Base-by-base conservation (phyloP, 106 monocot genomes). In the Platanthera guangdongensis region DNA sequence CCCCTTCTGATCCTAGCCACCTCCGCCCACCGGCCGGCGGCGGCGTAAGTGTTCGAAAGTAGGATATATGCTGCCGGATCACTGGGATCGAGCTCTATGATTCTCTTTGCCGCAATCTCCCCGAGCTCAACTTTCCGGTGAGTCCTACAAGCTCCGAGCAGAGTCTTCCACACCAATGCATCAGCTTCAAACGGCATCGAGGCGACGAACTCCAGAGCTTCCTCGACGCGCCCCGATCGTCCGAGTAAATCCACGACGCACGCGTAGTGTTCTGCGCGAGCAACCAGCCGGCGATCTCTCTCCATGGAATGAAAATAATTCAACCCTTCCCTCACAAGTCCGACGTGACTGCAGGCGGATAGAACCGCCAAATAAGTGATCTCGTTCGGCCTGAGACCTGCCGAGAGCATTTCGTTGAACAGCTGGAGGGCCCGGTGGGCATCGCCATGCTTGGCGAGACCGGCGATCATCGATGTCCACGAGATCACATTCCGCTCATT, bases 381-480 rank as follows among this genome's bases (percentile, higher is more conserved):
- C 39, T 85, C 90, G 57, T 95, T 89, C 18, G 95, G 95, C 74
- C 63, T 95, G 1, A 51, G 71, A 4, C 82, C 89, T 63, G 71
- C 39, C 0, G 68, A 51, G 11, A 86, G 51, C 95, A 95, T 95
- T 13, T 83, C 82, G 9, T 81, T 18, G 57, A 90, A 95, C 74
- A 92, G 39, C 15, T 76, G 54, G 9, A 95, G 76, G 32, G 92
- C 92, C 62, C 50, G 70, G 6, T 80, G 50, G 14, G 78, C 95
- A 69, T 78, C 50, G 4, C 95, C 95, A 78, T 92, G 90, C 53
- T 88, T 92, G 9, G 92, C 87, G 14, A 83, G 81, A n/a, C 90
- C 92, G 0, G 78, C 81, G 52, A 93, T 96, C 93, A 96, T 93
- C 8, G 89, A 82, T 72, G 92, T 96, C 90, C 88, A 96, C 9